These are phyloP conservation scores for Pseudogymnoascus sp. DNA, from an alignment of 2,329 filamentous ascomycete species.

Conservation along the genomic window DNA sequence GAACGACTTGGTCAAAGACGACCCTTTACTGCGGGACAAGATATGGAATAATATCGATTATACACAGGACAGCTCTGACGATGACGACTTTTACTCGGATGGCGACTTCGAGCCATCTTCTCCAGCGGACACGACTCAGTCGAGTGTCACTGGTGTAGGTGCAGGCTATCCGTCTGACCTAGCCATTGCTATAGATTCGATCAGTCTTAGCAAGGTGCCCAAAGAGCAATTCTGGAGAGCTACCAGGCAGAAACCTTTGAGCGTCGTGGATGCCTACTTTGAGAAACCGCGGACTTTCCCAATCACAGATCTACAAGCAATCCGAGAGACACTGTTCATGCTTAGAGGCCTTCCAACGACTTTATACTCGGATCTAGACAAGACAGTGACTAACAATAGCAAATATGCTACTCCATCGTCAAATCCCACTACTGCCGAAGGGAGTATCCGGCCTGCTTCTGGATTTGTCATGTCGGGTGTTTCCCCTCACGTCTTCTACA, in stretches of 20 bases:
- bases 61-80: slow-evolving; percentile 54
- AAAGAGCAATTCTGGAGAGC: slow-evolving; percentile 42
- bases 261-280: slow-evolving; percentile 4
- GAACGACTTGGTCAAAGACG: slow-evolving; percentile 71
- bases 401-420: slow-evolving; percentile 19
- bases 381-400: slow-evolving; percentile 10
- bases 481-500: slow-evolving; percentile 27
- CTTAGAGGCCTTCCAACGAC: slow-evolving; percentile 69
- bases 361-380: slow-evolving; percentile 45
- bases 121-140: slow-evolving; percentile 27
- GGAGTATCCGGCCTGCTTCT: slow-evolving; percentile 23
- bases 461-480: slow-evolving; percentile 32
- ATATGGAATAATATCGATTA: slow-evolving; percentile 69
- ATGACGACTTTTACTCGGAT: slow-evolving; percentile 34
- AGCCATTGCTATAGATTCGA: slow-evolving; percentile 26
- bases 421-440: slow-evolving; percentile 31
- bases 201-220: slow-evolving; percentile 33
- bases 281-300: slow-evolving; percentile 8
- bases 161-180: slow-evolving; percentile 28
- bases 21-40: slow-evolving; percentile 61
- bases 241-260: slow-evolving; percentile 16
- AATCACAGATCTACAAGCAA: slow-evolving; percentile 56
- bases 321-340: slow-evolving; percentile 80
- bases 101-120: slow-evolving; percentile 32
- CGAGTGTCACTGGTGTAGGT: slow-evolving; percentile 25